Percentiles rank a stretch among this genome's conserved stretches.
Conservation (phyloP, 148 eudicot species). For the Bassia scoparia region DNA sequence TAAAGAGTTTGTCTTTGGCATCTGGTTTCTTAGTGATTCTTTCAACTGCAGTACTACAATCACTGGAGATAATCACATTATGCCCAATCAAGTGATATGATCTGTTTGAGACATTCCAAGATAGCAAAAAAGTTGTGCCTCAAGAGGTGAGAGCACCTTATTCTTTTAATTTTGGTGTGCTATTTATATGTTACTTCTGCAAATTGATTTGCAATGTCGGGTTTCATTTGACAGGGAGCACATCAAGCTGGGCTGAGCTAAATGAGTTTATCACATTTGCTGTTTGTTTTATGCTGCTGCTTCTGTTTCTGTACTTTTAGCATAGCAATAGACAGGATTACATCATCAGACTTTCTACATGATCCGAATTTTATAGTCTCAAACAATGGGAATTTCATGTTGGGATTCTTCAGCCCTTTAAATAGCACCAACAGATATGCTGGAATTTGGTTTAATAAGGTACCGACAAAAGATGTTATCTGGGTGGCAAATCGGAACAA, state of each 20-base stretch:
- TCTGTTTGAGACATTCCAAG: too few species aligned
- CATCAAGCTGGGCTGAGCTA: not conserved
- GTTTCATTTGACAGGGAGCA: too few species aligned
- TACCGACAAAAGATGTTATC: slow-evolving; percentile 16
- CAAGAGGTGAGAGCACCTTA: too few species aligned
- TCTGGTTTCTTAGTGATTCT: too few species aligned
- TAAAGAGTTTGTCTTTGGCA: too few species aligned
- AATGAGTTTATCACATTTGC: slow-evolving; percentile 1
- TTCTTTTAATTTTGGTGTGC: too few species aligned
- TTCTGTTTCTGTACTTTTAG: slow-evolving; percentile 8
- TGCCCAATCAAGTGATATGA: too few species aligned
- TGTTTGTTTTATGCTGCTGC: slow-evolving; percentile 10
- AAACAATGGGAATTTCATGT: slow-evolving; percentile 23
- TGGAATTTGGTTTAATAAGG: slow-evolving; percentile 43
- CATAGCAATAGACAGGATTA: slow-evolving; percentile 24
- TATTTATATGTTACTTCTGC: too few species aligned
- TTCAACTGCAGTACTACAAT: too few species aligned
- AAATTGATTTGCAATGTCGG: too few species aligned
- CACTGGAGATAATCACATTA: too few species aligned
- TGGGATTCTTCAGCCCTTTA: slow-evolving; percentile 44
- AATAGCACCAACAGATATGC: slow-evolving; percentile 37
- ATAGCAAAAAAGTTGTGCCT: too few species aligned
- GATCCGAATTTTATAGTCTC: slow-evolving; percentile 37
- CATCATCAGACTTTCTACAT: slow-evolving; percentile 19
- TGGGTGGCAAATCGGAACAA: slow-evolving; percentile 49